Evolutionary conservation across 768 basidiomycete genomes (phyloP).

Genomic region (Lactarius hatsudake): DNA sequence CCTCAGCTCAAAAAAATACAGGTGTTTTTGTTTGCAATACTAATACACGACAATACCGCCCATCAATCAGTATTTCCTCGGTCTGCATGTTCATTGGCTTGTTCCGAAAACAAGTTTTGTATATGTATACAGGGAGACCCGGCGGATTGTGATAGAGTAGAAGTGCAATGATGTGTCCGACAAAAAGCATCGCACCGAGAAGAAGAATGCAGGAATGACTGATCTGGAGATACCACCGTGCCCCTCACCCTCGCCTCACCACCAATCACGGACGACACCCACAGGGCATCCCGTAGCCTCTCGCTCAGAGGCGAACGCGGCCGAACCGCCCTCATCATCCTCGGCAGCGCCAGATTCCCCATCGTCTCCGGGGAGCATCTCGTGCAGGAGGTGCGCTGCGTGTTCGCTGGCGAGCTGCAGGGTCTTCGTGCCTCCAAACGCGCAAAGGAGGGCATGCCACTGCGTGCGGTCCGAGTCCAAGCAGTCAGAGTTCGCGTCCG

Average conservation of each 20-base stretch:
- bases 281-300: not conserved
- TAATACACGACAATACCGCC: too few species aligned
- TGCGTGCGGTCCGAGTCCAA: not conserved
- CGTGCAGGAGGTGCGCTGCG: not conserved
- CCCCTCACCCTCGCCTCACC: not conserved
- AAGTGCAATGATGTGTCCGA: not conserved
- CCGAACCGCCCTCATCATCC: not conserved
- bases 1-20: too few species aligned
- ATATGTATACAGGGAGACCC: not conserved
- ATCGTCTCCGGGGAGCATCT: not conserved
- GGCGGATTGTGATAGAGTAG: not conserved
- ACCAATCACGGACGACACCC: not conserved
- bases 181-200: not conserved
- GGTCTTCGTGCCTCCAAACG: conserved; percentile 1
- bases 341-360: not conserved
- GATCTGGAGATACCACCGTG: not conserved
- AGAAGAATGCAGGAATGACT: not conserved
- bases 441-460: conserved; percentile 1
- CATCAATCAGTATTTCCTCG: too few species aligned
- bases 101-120: not conserved
- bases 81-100: not conserved
- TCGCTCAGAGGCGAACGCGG: not conserved
- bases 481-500: not conserved
- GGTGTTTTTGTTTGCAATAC: too few species aligned
- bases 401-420: not conserved